A percentile compares a stretch with the other conserved stretches of the same genome.
These are phyloP conservation scores for Globisporangium ultimum DNA, from an alignment of 352 stramenopile genomes.

Conservation along the genomic window DNA sequence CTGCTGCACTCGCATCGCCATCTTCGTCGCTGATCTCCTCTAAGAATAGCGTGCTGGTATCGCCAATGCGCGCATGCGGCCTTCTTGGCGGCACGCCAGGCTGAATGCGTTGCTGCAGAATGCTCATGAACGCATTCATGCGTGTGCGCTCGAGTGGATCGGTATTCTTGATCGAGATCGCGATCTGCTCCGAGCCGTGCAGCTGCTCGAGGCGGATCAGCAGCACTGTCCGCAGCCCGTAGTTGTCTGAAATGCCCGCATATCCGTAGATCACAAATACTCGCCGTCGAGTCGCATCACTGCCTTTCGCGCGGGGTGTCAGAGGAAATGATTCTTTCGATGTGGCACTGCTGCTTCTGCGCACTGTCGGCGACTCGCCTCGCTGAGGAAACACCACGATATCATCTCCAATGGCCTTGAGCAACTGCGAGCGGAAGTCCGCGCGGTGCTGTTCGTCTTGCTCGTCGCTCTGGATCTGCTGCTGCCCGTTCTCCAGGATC, in stretches of 20 bases:
- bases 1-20: background rate
- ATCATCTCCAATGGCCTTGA: slow-evolving; percentile 47
- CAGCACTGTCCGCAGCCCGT: slow-evolving; percentile 42
- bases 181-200: slow-evolving; percentile 62
- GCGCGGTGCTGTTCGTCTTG: slow-evolving; percentile 7
- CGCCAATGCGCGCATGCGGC: slow-evolving; percentile 30
- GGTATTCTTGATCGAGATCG: slow-evolving; percentile 64
- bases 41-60: slow-evolving; percentile 54
- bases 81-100: slow-evolving; percentile 36
- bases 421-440: slow-evolving; percentile 51
- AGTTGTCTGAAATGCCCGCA: slow-evolving; percentile 41
- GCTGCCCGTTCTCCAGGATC: slow-evolving; percentile 15
- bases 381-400: slow-evolving; percentile 45
- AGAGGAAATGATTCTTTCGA: background rate
- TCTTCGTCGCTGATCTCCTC: slow-evolving; percentile 37
- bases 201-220: slow-evolving; percentile 67
- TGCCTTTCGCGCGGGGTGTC: slow-evolving; percentile 12
- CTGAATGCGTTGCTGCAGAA: slow-evolving; percentile 66
- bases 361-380: background rate
- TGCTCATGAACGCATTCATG: slow-evolving; percentile 45
- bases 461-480: slow-evolving; percentile 6
- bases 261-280: slow-evolving; percentile 60
- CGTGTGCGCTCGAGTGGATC: slow-evolving; percentile 48
- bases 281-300: slow-evolving; percentile 8
- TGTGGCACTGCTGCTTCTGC: background rate